These are phyloP conservation scores for Lactifluus subvellereus DNA, from an alignment of 768 basidiomycete genomes.

Conservation along the genomic window DNA sequence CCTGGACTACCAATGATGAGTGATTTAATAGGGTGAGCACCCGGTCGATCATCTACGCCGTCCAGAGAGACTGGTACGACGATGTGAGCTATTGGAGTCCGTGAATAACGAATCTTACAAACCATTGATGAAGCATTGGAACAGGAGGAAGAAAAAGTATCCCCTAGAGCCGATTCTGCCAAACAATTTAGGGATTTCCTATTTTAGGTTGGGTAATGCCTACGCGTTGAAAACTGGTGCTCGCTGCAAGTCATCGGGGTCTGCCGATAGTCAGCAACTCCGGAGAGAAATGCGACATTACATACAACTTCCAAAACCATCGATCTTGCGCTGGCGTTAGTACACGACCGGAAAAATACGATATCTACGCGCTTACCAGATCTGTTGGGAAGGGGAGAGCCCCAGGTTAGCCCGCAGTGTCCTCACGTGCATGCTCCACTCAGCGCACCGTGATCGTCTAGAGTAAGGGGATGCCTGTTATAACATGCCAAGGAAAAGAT, in stretches of 20 bases:
- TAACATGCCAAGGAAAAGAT: conserved; percentile 4
- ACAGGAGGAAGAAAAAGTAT: conserved; percentile 90
- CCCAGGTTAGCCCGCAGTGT: neutral
- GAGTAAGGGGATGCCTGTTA: conserved; percentile 5
- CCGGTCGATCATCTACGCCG: conserved; percentile 56
- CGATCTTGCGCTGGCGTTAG: conserved; percentile 44
- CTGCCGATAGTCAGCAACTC: conserved; percentile 33
- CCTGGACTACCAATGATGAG: conserved; percentile 71
- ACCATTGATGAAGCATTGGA: conserved; percentile 90
- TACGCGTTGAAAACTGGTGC: conserved; percentile 70
- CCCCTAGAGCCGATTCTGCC: conserved; percentile 73
- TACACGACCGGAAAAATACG: no score
- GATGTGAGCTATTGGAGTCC: conserved; percentile 5
- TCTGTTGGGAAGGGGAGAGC: neutral
- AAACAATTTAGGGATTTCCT: neutral
- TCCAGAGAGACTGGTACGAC: conserved; percentile 55
- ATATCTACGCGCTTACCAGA: conserved; percentile 9
- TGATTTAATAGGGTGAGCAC: conserved; percentile 61
- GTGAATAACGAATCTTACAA: conserved; percentile 25
- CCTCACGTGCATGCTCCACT: neutral
- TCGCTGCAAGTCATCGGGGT: conserved; percentile 73
- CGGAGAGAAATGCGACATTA: conserved; percentile 14
- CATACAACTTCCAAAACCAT: conserved; percentile 80
- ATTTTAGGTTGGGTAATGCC: conserved; percentile 24
- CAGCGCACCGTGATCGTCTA: conserved; percentile 74